Evolutionary conservation across 2,329 filamentous ascomycete genomes (phyloP).

Genomic region (Clonostachys rhizophaga): DNA sequence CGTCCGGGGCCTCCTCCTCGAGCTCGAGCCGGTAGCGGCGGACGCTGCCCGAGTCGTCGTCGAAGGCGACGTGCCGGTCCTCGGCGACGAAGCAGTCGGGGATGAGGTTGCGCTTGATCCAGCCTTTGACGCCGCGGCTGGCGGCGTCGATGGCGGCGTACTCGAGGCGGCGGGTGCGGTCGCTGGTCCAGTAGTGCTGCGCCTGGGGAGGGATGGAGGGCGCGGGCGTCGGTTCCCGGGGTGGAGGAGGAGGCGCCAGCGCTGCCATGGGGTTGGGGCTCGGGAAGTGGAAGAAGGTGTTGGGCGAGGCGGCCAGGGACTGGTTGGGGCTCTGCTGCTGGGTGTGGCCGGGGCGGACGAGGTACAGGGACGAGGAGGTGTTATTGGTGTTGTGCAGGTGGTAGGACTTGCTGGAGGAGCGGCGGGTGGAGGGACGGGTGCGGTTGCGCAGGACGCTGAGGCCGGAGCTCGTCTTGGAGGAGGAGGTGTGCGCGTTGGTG

Average conservation of each 20-base stretch:
- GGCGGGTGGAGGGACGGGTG: conserved; percentile 33
- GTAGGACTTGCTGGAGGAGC: conserved; percentile 22
- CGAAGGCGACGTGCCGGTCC: conserved; percentile 47
- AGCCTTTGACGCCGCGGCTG: conserved; percentile 53
- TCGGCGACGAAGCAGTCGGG: conserved; percentile 56
- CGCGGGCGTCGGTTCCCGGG: conserved; percentile 15
- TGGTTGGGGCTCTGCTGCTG: background rate
- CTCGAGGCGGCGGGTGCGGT: conserved; percentile 56
- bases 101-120: conserved; percentile 51
- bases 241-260: conserved; percentile 1
- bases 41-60: conserved; percentile 60
- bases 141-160: conserved; percentile 64
- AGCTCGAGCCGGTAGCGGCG: conserved; percentile 57
- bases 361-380: conserved; percentile 24
- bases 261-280: conserved; percentile 25
- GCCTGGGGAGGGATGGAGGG: conserved; percentile 41
- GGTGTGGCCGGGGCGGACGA: conserved; percentile 15
- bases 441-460: conserved; percentile 15
- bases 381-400: conserved; percentile 8
- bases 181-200: conserved; percentile 64
- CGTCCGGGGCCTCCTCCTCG: conserved; percentile 29
- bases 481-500: conserved; percentile 2
- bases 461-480: conserved; percentile 3
- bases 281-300: conserved; percentile 37
- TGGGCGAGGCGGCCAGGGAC: too few relatives aligned